These are phyloP conservation scores for Globisporangium mamillatum DNA, from an alignment of 352 stramenopile species.

Conservation along the genomic window DNA sequence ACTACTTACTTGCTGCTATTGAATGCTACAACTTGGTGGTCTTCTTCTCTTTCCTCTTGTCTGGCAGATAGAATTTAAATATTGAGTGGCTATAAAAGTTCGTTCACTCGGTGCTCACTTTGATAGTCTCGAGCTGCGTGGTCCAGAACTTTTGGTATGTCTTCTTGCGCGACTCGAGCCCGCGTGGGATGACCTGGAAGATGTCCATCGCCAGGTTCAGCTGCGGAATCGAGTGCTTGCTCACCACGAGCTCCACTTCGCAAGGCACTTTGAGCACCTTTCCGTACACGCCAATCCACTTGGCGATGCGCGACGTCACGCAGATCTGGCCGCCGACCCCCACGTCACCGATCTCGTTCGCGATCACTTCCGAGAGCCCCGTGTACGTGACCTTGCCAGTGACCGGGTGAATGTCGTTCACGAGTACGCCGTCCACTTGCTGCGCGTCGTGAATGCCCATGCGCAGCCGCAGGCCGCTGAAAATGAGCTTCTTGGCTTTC, in stretches of 20 bases:
- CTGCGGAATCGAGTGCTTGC: constrained; percentile 30
- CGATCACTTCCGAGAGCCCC: constrained; percentile 55
- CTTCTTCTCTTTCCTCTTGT: not conserved
- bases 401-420: constrained; percentile 44
- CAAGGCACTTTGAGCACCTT: constrained; percentile 20
- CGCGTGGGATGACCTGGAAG: constrained; percentile 34
- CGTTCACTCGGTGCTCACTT: constrained; percentile 12
- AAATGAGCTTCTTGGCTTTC: constrained; percentile 42
- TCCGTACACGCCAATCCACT: constrained; percentile 36
- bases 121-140: constrained; percentile 17
- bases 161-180: constrained; percentile 36
- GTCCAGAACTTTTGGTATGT: constrained; percentile 25
- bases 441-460: constrained; percentile 60
- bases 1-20: not conserved
- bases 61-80: constrained; percentile 10
- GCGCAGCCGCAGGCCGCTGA: constrained; percentile 48
- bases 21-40: constrained; percentile 3
- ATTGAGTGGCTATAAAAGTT: not conserved
- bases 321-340: constrained; percentile 51
- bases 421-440: constrained; percentile 39
- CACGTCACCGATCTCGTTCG: constrained; percentile 46
- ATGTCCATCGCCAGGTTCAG: constrained; percentile 37
- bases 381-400: constrained; percentile 55
- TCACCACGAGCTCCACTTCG: constrained; percentile 30
- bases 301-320: constrained; percentile 35